Conservation (phyloP, 2,329 filamentous ascomycete genomes). For the Nigrospora oryzae region DNA sequence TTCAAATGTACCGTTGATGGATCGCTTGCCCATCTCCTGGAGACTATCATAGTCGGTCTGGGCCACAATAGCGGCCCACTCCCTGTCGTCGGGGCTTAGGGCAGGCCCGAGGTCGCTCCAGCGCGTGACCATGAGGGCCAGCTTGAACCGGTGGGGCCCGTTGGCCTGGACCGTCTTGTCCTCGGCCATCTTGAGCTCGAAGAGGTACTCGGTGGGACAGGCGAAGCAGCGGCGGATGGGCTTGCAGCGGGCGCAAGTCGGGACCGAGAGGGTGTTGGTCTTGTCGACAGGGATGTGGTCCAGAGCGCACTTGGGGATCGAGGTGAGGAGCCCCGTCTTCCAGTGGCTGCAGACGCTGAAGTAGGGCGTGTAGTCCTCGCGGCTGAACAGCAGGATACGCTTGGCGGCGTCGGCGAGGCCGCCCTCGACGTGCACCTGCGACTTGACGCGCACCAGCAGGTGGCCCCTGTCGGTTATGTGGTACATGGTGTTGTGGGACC, state of each 20-base stretch:
- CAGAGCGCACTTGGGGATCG: background rate
- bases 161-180: background rate
- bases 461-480: background rate
- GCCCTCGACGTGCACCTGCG: background rate
- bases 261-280: background rate
- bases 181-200: slow-evolving; percentile 1
- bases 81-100: background rate
- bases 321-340: background rate
- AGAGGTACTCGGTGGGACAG: slow-evolving; percentile 1
- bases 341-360: slow-evolving; percentile 1
- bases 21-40: background rate
- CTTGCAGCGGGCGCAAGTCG: background rate
- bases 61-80: background rate
- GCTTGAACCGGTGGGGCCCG: background rate
- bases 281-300: background rate
- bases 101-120: background rate
- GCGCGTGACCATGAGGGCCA: background rate
- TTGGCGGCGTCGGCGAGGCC: background rate
- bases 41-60: background rate
- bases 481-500: background rate
- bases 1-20: slow-evolving; percentile 1
- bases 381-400: background rate
- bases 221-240: background rate
- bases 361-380: slow-evolving; percentile 1
- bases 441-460: slow-evolving; percentile 1